These are phyloP conservation scores for Tetradesmus lagerheimii DNA, from an alignment of 139 green algal species.

Conservation along the genomic window DNA sequence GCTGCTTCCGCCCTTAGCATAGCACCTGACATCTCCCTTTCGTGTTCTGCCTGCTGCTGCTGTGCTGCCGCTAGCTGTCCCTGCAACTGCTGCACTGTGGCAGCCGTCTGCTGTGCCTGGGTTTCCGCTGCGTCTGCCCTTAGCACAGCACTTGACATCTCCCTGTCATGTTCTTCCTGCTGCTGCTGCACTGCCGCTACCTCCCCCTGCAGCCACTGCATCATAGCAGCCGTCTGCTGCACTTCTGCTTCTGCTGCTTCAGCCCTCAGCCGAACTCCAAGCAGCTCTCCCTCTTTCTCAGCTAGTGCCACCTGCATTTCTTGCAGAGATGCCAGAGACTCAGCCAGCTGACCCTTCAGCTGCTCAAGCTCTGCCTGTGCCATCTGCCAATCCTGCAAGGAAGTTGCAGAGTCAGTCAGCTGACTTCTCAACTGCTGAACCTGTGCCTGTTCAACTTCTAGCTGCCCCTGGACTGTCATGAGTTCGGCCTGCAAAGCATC, in stretches of 20 bases:
- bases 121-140: too few species aligned
- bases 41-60: too few species aligned
- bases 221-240: not conserved
- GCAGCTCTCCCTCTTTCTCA: not conserved
- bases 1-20: slow-evolving; percentile 17
- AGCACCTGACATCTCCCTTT: too few species aligned
- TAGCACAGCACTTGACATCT: too few species aligned
- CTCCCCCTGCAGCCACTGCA: not conserved
- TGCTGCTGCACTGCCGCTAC: too few species aligned
- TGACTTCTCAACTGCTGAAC: not conserved
- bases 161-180: too few species aligned
- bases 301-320: not conserved
- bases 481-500: not conserved
- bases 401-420: not conserved
- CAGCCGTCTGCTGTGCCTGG: too few species aligned
- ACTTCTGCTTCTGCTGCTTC: slow-evolving; percentile 13
- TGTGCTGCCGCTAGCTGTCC: too few species aligned
- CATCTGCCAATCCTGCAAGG: not conserved
- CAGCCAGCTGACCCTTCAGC: not conserved
- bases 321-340: not conserved
- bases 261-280: not conserved
- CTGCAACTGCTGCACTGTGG: too few species aligned
- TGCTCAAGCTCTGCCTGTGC: not conserved
- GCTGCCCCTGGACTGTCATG: not conserved
- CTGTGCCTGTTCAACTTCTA: not conserved